A percentile compares a stretch with the other conserved stretches of the same genome.
Evolutionary conservation across 306 rosid species (phyloP).

Genomic region (Begonia peltatifolia): DNA sequence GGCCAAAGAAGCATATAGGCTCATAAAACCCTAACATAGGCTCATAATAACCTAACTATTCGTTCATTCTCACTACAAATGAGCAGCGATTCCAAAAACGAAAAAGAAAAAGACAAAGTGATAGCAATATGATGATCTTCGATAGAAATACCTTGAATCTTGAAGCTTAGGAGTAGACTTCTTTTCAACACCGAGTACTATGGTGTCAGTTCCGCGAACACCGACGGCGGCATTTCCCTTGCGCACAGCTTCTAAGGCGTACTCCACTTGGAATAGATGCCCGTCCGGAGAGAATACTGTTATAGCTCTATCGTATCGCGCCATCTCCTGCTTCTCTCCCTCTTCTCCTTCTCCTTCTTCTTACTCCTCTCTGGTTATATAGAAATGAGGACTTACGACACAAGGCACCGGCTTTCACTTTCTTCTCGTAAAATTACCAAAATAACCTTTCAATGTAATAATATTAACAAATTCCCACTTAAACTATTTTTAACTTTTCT

Average conservation of each 20-base stretch:
- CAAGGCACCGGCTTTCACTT: background rate
- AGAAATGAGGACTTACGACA: constrained; percentile 1
- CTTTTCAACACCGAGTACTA: constrained; percentile 96
- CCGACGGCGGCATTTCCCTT: constrained; percentile 99
- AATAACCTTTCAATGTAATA: too few species aligned
- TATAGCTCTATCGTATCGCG: constrained; percentile 94
- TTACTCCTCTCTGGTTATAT: background rate
- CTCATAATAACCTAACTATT: too few species aligned
- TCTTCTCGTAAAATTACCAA: too few species aligned
- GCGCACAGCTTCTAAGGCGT: constrained; percentile 96
- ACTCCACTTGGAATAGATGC: constrained; percentile 91
- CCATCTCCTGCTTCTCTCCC: constrained; percentile 31
- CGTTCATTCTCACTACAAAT: background rate
- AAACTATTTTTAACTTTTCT: too few species aligned
- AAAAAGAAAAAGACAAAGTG: constrained; percentile 5
- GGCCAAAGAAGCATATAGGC: too few species aligned
- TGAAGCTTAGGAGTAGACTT: constrained; percentile 91
- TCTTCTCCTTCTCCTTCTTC: background rate
- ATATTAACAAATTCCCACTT: too few species aligned
- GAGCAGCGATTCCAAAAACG: background rate
- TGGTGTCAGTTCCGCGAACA: constrained; percentile 91
- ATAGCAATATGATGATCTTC: too few species aligned
- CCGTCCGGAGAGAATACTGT: constrained; percentile 97
- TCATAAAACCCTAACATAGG: too few species aligned
- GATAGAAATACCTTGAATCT: constrained; percentile 48